These are phyloP conservation scores for Pyrenophora graminea DNA, from an alignment of 2,329 filamentous ascomycete species.

Conservation along the genomic window DNA sequence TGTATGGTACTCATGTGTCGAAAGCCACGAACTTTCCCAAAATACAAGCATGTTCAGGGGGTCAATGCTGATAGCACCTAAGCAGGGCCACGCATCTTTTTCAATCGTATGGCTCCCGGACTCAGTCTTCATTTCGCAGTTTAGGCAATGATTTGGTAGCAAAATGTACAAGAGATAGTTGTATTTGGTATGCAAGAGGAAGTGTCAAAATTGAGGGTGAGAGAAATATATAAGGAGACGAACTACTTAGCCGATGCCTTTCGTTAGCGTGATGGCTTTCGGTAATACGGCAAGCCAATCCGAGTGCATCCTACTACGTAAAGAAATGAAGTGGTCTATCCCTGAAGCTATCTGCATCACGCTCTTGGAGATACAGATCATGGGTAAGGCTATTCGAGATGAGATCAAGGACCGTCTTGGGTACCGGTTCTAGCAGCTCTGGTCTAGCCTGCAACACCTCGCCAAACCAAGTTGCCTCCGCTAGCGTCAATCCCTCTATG, in stretches of 20 bases:
- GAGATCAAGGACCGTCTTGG: neutral
- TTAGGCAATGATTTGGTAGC: neutral
- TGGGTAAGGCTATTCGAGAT: constrained; percentile 8
- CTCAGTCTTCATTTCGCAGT: constrained; percentile 6
- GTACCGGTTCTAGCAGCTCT: constrained; percentile 6
- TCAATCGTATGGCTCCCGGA: neutral
- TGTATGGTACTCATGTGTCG: neutral
- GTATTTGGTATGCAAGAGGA: neutral
- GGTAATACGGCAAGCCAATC: neutral
- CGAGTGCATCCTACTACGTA: constrained; percentile 2
- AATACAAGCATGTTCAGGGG: constrained; percentile 2
- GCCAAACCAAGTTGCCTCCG: constrained; percentile 8
- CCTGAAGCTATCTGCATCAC: constrained; percentile 3
- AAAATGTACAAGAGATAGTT: constrained; percentile 6
- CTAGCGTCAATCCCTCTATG: constrained; percentile 8
- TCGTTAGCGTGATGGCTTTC: neutral
- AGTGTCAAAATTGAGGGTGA: neutral
- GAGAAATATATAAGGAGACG: neutral
- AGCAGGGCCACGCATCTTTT: constrained; percentile 7
- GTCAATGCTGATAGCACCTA: constrained; percentile 9
- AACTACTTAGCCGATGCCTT: neutral
- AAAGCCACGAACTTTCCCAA: constrained; percentile 8
- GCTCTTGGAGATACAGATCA: constrained; percentile 6
- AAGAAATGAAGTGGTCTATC: constrained; percentile 10
- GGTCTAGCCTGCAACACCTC: constrained; percentile 10